Conservation (phyloP, 2,329 filamentous ascomycete species). For the Cladosporium sphaerospermum region DNA sequence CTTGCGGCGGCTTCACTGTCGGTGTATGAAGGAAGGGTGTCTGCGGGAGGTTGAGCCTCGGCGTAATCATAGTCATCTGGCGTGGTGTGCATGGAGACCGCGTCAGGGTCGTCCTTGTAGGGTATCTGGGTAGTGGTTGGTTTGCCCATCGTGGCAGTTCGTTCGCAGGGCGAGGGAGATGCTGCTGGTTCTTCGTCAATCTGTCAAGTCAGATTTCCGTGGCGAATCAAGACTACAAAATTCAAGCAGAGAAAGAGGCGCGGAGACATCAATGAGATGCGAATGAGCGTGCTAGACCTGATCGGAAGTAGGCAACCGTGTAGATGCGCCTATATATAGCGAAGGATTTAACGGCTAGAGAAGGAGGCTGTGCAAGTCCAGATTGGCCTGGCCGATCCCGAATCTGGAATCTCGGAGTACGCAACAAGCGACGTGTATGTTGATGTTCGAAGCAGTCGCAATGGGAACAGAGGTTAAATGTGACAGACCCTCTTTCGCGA, state of each 20-base stretch:
- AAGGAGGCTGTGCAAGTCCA: too few relatives aligned
- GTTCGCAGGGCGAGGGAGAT: background rate
- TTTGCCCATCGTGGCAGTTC: slow-evolving; percentile 7
- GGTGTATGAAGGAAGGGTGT: slow-evolving; percentile 25
- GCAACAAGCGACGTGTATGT: too few relatives aligned
- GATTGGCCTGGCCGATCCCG: too few relatives aligned
- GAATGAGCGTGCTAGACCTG: background rate
- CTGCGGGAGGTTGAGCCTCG: background rate
- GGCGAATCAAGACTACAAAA: too few relatives aligned
- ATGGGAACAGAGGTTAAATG: too few relatives aligned
- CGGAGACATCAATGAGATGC: background rate
- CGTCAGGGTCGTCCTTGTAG: slow-evolving; percentile 20
- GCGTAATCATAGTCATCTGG: slow-evolving; percentile 24
- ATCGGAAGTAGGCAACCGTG: background rate
- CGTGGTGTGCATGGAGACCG: slow-evolving; percentile 26
- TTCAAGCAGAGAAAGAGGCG: background rate
- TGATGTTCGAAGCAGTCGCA: too few relatives aligned
- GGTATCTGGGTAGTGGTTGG: slow-evolving; percentile 2
- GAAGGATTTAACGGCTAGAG: background rate
- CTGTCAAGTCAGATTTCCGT: too few relatives aligned
- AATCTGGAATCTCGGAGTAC: too few relatives aligned
- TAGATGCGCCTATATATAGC: background rate
- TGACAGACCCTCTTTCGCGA: too few relatives aligned
- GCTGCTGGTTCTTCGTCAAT: too few relatives aligned
- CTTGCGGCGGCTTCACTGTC: slow-evolving; percentile 20